Evolutionary conservation across 345 rosid genomes (phyloP).

Genomic region (Lepidium aucheri): DNA sequence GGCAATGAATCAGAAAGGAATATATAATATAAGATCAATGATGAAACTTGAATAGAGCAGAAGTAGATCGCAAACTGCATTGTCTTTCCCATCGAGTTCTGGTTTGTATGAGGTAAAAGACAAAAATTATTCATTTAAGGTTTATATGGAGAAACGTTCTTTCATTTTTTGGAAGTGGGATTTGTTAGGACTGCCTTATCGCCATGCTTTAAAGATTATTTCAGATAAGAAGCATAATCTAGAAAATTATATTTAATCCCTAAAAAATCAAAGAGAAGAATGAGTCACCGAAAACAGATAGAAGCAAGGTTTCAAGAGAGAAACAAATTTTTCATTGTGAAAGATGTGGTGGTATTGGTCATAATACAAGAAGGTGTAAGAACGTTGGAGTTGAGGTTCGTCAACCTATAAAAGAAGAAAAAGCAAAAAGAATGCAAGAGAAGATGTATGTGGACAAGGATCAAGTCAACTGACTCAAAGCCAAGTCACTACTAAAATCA

Average conservation of each 20-base stretch:
- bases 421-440: fast-evolving
- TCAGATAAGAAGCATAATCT: background rate
- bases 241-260: background rate
- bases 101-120: background rate
- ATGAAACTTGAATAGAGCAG: background rate
- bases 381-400: background rate
- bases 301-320: background rate
- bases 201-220: background rate
- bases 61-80: background rate
- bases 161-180: background rate
- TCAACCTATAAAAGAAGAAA: background rate
- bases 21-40: background rate
- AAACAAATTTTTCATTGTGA: background rate
- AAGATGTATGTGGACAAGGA: background rate
- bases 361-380: background rate
- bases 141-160: background rate
- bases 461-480: background rate
- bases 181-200: background rate
- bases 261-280: background rate
- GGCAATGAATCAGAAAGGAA: background rate
- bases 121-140: background rate
- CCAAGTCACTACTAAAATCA: background rate
- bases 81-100: background rate
- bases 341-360: background rate
- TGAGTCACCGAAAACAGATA: background rate